Conservation (phyloP, 2,329 filamentous ascomycete species). For the Fragosphaeria purpurea region DNA sequence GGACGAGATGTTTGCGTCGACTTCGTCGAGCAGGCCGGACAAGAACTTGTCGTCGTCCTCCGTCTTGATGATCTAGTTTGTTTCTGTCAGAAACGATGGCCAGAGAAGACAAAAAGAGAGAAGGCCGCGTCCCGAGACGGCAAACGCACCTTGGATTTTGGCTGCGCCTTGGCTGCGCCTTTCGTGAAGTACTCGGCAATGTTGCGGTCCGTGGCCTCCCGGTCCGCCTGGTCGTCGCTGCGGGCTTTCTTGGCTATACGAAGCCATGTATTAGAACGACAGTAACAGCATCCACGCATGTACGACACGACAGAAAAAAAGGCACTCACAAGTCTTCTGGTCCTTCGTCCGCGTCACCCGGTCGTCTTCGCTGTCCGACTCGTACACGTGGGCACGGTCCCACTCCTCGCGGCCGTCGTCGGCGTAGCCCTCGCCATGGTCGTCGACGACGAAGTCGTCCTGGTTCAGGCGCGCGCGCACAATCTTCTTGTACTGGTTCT, state of each 20-base stretch:
- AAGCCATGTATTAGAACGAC: no score
- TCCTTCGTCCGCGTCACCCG: slow-evolving; percentile 34
- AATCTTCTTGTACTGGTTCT: slow-evolving; percentile 94
- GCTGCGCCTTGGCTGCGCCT: slow-evolving; percentile 52
- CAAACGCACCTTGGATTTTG: slow-evolving; percentile 67
- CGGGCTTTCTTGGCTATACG: slow-evolving; percentile 71
- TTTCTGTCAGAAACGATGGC: not conserved
- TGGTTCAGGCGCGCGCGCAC: slow-evolving; percentile 80
- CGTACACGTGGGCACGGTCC: slow-evolving; percentile 59
- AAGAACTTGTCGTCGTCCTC: slow-evolving; percentile 87
- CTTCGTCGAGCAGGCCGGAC: slow-evolving; percentile 71
- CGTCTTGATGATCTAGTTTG: slow-evolving; percentile 57
- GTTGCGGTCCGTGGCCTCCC: slow-evolving; percentile 78
- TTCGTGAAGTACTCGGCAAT: slow-evolving; percentile 93
- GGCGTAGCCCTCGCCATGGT: slow-evolving; percentile 93
- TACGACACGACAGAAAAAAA: not conserved
- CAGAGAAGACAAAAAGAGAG: not conserved
- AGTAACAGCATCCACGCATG: no score
- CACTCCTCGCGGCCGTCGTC: slow-evolving; percentile 95
- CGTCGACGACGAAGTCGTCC: slow-evolving; percentile 97
- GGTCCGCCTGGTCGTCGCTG: slow-evolving; percentile 75
- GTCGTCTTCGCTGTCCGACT: slow-evolving; percentile 69
- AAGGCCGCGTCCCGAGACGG: no score
- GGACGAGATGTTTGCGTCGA: slow-evolving; percentile 62
- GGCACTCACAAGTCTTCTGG: slow-evolving; percentile 38